These are phyloP conservation scores for Rugonectria rugulosa DNA, from an alignment of 2,329 filamentous ascomycete species.

Conservation along the genomic window DNA sequence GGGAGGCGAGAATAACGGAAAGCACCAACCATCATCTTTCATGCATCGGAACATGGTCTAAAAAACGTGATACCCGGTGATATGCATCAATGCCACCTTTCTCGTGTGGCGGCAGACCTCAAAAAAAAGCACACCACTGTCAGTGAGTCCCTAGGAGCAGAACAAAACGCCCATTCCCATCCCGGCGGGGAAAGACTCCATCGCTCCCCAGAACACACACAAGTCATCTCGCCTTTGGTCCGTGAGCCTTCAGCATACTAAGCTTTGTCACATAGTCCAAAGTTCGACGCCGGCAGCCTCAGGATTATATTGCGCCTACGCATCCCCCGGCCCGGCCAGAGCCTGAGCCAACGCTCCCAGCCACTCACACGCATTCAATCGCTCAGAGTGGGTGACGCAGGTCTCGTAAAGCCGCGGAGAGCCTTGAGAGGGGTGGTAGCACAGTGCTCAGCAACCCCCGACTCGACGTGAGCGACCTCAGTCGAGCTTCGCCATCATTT, in stretches of 20 bases:
- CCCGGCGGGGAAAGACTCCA: conserved; percentile 41
- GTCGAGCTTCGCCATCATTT: conserved; percentile 98
- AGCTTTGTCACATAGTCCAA: conserved; percentile 26
- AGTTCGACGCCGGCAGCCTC: conserved; percentile 39
- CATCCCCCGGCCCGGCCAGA: conserved; percentile 38
- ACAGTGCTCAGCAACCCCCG: conserved; percentile 43
- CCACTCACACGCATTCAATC: conserved; percentile 39
- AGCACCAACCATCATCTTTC: conserved; percentile 54
- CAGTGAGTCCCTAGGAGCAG: conserved; percentile 37
- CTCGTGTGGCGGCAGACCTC: conserved; percentile 36
- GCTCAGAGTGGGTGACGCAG: conserved; percentile 41
- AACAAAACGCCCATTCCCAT: conserved; percentile 39
- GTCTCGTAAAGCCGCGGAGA: conserved; percentile 41
- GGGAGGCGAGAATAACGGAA: conserved; percentile 50
- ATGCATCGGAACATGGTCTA: conserved; percentile 61
- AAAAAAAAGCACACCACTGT: conserved; percentile 38
- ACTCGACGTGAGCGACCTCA: conserved; percentile 59
- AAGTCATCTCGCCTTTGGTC: conserved; percentile 37
- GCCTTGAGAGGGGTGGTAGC: conserved; percentile 41
- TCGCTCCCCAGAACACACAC: conserved; percentile 39
- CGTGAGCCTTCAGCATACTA: conserved; percentile 30
- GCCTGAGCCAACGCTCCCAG: conserved; percentile 40
- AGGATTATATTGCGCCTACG: conserved; percentile 41
- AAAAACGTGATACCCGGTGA: conserved; percentile 49
- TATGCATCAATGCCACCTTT: conserved; percentile 46